Base-by-base conservation (phyloP, 805 yeast genomes). In the Starmerella tilneyi region DNA sequence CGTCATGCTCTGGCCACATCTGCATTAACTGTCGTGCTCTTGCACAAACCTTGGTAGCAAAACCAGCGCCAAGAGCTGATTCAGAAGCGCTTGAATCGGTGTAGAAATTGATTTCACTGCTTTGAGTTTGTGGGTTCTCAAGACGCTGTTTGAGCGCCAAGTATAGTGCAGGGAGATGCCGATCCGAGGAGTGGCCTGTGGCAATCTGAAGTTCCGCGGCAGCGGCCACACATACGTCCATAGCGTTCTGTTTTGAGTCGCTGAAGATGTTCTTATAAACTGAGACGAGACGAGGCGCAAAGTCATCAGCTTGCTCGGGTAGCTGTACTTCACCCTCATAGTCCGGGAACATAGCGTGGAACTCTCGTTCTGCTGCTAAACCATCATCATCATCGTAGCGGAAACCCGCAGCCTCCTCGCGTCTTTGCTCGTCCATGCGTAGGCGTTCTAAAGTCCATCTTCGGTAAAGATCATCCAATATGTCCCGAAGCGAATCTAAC, bases 1-100 rank as follows among this genome's bases (percentile, higher is more conserved):
- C 85, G 0, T 92, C 92, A 67, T 94, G 95, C 56, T 94, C 98
- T 0, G 97, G 96, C 95, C 96, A 92, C 57, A 78, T 76, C 21
- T 63, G 63, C 11, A 81, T 60, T 11, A 84, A 61, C 4, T 63
- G 64, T 7, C 60, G 51, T 3, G 77, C 75, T 1, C 74, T 59
- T 3, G 67, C 63, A 56, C 70, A 66, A 3, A 79, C 57, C 5
- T 59, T 65, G 26, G 67, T 64, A 9, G 76, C 64, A 1, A 80
- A 57, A 1, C 55, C 57, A 35, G 78, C 73, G 2, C 94, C 84
- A 30, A 60, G 65, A 45, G 71, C 72, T 2, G 81, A 73, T 56
- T 86, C 94, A 8, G 59, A 59, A 5, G 77, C 67, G 35, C 76
- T 73, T 19, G 73, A 67, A 8, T 79, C 88, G 37, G 66, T 66